Base-by-base conservation (phyloP, 2,329 filamentous ascomycete genomes). In the Lachnellula occidentalis region DNA sequence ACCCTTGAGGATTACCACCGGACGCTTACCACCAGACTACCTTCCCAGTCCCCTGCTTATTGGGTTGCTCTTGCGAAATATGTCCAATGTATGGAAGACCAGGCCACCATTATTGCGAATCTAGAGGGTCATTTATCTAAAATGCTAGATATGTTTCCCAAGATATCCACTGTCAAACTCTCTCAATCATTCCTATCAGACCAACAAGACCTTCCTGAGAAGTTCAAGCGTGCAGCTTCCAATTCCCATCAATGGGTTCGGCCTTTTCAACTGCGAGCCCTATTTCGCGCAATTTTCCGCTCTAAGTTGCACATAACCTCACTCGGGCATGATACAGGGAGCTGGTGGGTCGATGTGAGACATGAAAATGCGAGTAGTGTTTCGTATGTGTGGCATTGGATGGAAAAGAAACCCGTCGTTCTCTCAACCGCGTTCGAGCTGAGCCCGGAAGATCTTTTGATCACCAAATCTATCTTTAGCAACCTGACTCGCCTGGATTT, bases 401-500 rank as follows among this genome's bases (percentile, higher is more conserved):
- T 45, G 17, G 52, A 54, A 24, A 50, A 41, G 37, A 41, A 19
- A 34, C 39, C 47, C 17, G 36, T 45, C 7, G 46, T 52, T 15
- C 42, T 19, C 39, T 36, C 24, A 9, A 41, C 50, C 14, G 19
- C 50, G n/a, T 41, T 52, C 5, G 31, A 24, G 11, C 36, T 52
- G 27, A 37, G 27, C 19, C 15, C 19, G 8, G 5, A 46, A 15
- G 50, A 52, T 45, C 34, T 52, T 9, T 11, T 21, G 24, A 34
- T 42, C 15, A 36, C 48, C 11, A 45, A 41, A 14, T 45, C 39
- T 9, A 24, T 55, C 27, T 55, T 55, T 36, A 48, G 36, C 34
- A 51, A 51, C 37, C 24, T 55, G 27, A 55, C 53, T 14, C 22
- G 51, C 27, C 53, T 55, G 17, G 37, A 51, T 8, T 15, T 48